These are phyloP conservation scores for Cladophialophora bantiana DNA, from an alignment of 2,329 filamentous ascomycete genomes.

Conservation along the genomic window DNA sequence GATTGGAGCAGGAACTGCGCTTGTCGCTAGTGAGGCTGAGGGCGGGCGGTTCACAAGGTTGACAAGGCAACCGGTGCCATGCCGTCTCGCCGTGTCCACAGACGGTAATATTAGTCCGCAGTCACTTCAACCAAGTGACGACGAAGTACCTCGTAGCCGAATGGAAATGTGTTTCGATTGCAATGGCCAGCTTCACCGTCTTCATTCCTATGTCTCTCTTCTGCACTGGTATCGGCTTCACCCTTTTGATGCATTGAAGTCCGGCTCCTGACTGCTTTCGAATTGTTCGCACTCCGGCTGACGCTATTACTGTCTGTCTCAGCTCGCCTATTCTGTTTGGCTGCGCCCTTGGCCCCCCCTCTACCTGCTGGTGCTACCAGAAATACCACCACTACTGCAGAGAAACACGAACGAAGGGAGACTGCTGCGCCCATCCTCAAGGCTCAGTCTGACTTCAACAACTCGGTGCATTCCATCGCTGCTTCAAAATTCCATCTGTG, in stretches of 20 bases:
- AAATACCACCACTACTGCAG: not conserved
- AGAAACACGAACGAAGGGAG: not conserved
- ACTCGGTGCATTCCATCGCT: not conserved
- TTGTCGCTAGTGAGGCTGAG: not conserved
- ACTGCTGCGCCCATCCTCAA: not conserved
- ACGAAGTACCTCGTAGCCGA: not conserved
- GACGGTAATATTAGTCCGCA: not conserved
- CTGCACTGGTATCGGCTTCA: not conserved
- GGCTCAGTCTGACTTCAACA: not conserved
- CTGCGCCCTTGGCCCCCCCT: not conserved
- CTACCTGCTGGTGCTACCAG: not conserved
- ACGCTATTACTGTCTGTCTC: conserved; percentile 1
- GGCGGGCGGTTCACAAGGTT: not conserved
- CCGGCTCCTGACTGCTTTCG: not conserved
- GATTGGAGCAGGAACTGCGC: not conserved
- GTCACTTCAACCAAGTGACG: not conserved
- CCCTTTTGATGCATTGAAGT: not conserved
- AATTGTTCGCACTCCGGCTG: not conserved
- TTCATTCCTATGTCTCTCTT: not conserved
- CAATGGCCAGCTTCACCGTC: not conserved
- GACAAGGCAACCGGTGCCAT: conserved; percentile 4
- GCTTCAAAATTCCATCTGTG: not conserved
- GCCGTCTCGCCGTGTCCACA: not conserved
- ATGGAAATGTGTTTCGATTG: not conserved
- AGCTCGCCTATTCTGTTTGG: not conserved